phyloP scores from a whole-genome alignment of 805 yeast species.

The Zygoascus ofunaensis region DNA sequence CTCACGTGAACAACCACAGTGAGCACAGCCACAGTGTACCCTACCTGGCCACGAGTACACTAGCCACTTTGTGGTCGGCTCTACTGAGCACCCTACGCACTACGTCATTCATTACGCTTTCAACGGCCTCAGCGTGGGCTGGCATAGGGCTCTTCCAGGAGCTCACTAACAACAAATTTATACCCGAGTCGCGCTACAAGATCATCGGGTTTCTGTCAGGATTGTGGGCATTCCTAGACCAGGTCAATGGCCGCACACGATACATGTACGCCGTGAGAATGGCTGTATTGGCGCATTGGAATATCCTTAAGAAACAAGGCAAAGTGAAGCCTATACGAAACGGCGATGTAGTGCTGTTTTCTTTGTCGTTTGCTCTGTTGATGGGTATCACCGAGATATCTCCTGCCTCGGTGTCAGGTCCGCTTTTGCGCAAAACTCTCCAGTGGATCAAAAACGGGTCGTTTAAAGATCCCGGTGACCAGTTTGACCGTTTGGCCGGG shows the following conservation, averaged over 20 bases:
- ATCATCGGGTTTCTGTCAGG: conserved; percentile 36
- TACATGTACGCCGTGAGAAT: conserved; percentile 29
- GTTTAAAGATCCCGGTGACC: conserved; percentile 18
- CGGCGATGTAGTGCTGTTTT: conserved; percentile 28
- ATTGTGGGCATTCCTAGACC: conserved; percentile 32
- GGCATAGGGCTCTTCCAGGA: conserved; percentile 31
- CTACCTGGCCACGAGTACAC: conserved; percentile 4
- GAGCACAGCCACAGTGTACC: no score
- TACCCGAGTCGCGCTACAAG: conserved; percentile 28
- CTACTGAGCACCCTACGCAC: conserved; percentile 25
- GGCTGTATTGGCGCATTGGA: conserved; percentile 32
- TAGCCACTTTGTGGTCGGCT: conserved; percentile 7
- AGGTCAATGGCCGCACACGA: conserved; percentile 26
- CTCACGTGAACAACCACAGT: neutral
- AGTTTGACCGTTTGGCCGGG: no score
- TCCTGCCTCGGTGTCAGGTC: conserved; percentile 23
- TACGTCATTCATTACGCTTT: conserved; percentile 27
- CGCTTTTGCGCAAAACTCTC: conserved; percentile 23
- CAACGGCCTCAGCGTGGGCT: conserved; percentile 31
- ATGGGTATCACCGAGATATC: conserved; percentile 25
- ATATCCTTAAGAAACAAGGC: conserved; percentile 21
- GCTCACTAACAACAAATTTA: conserved; percentile 24
- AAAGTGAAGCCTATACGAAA: conserved; percentile 22
- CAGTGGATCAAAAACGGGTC: conserved; percentile 26
- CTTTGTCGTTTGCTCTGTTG: conserved; percentile 25